Evolutionary conservation across 257 asterid genomes (phyloP).

Genomic region (Ligustrum vulgare): DNA sequence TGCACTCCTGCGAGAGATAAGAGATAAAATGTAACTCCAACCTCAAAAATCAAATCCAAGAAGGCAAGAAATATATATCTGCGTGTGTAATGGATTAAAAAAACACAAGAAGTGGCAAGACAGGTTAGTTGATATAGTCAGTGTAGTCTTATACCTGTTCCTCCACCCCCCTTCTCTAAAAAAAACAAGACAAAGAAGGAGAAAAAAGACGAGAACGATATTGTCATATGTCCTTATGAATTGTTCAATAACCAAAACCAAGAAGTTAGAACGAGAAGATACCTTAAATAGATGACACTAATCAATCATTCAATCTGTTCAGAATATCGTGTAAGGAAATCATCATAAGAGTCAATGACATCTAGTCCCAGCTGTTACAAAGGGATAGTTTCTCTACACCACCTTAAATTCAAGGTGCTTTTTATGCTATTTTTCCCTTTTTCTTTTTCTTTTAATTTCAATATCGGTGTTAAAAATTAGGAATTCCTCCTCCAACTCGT

Average conservation of each 20-base stretch:
- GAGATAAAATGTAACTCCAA: conserved; percentile 16
- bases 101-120: not conserved
- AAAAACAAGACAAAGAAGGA: not conserved
- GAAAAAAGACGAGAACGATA: not conserved
- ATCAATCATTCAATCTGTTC: not conserved
- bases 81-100: not conserved
- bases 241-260: not conserved
- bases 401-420: not conserved
- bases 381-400: not conserved
- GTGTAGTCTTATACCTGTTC: not conserved
- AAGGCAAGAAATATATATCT: conserved; percentile 3
- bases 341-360: not conserved
- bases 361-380: not conserved
- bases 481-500: not conserved
- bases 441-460: too few species aligned
- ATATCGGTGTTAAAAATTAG: not conserved
- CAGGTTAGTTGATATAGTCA: not conserved
- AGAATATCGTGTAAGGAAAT: not conserved
- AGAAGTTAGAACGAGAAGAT: not conserved
- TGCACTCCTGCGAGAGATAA: conserved; percentile 59
- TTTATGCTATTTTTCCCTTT: not conserved
- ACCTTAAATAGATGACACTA: not conserved
- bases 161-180: not conserved
- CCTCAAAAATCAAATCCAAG: conserved; percentile 4
- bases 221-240: not conserved